Evolutionary conservation across 306 rosid genomes (phyloP), one percentile per base, ranked within the genome.

Genomic region (Alnus glutinosa): DNA sequence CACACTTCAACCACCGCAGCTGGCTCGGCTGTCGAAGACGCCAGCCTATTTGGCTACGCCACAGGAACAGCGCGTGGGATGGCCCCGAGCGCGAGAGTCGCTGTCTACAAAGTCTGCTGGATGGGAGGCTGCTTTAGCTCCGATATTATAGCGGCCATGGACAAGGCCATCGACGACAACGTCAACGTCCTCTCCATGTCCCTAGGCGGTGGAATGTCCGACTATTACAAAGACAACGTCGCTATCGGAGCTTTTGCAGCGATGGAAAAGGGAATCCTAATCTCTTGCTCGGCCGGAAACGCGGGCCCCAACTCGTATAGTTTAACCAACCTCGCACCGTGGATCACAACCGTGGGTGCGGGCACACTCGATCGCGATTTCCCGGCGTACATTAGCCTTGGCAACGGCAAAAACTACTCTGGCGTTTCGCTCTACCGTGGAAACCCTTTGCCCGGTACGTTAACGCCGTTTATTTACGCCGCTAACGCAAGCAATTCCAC

Each of bases 321-420:
- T 59, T 44, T 90, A 28, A 76, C 88, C 0, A 94, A 94, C 44
- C n/a, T 77, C 7, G 96, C 98, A n/a, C 98, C 98, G 23, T 94
- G 98, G 98, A 85, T 94, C 66, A 88, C 91, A 0, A 92, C 96
- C 16, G 94, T 94, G 1, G 98, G 97, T 15, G 98, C 97, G 18
- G 97, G 98, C 51, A 92, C 97, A 28, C 74, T 94, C 10, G 98
- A 94, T 83, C 97, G 98, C 1, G 94, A 90, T 67, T 94, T 94
- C 58, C 97, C 94, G 0, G 94, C 94, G 0, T 82, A 23, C 2
- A 90, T 88, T 8, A 85, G 77, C 75, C 86, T 94, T 16, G 94
- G 97, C 10, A 90, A 88, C 63, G 98, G 97, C 5, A 54, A 89
- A 58, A 90, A 88, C 70, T 83, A 76, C 77, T 79, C 86, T 1